phyloP scores from a whole-genome alignment of 768 basidiomycete genomes.

The Boletus patriciae region DNA sequence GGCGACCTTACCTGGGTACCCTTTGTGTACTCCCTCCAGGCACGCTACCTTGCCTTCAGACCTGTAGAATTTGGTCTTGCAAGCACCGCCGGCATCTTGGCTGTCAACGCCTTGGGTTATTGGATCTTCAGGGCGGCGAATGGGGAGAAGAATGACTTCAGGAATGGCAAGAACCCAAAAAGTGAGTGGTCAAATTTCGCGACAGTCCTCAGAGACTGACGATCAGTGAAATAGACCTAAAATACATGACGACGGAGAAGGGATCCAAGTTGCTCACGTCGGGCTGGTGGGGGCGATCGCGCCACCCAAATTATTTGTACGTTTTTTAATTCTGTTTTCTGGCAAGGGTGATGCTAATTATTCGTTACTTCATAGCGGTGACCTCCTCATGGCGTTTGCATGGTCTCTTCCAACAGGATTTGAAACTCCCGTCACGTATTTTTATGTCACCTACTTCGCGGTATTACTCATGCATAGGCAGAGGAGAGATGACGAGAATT shows the following conservation, averaged over 20 bases:
- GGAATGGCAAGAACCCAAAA: slow-evolving; percentile 92
- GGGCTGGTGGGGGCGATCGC: slow-evolving; percentile 96
- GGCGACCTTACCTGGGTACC: slow-evolving; percentile 95
- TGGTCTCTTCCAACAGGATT: slow-evolving; percentile 96
- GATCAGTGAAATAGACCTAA: slow-evolving; percentile 53
- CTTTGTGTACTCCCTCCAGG: slow-evolving; percentile 91
- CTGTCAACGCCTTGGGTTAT: slow-evolving; percentile 71
- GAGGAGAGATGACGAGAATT: slow-evolving; percentile 87
- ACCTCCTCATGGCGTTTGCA: slow-evolving; percentile 84
- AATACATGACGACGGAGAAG: slow-evolving; percentile 74
- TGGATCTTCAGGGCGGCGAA: slow-evolving; percentile 91
- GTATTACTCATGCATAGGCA: slow-evolving; percentile 91
- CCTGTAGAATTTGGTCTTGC: slow-evolving; percentile 72
- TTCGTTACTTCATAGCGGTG: slow-evolving; percentile 51
- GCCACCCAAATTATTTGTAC: slow-evolving; percentile 91
- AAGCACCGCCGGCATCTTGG: slow-evolving; percentile 55
- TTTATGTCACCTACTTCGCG: slow-evolving; percentile 87
- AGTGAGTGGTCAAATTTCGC: slow-evolving; percentile 45
- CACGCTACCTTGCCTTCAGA: slow-evolving; percentile 91
- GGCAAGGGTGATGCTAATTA: neutral
- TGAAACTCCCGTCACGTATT: slow-evolving; percentile 92
- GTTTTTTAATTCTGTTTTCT: slow-evolving; percentile 19
- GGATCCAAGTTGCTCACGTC: slow-evolving; percentile 91
- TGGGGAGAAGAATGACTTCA: slow-evolving; percentile 93
- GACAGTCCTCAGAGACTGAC: slow-evolving; percentile 1